Evolutionary conservation across 2,329 filamentous ascomycete species (phyloP).

Genomic region (Ceratocystis lukuohia): DNA sequence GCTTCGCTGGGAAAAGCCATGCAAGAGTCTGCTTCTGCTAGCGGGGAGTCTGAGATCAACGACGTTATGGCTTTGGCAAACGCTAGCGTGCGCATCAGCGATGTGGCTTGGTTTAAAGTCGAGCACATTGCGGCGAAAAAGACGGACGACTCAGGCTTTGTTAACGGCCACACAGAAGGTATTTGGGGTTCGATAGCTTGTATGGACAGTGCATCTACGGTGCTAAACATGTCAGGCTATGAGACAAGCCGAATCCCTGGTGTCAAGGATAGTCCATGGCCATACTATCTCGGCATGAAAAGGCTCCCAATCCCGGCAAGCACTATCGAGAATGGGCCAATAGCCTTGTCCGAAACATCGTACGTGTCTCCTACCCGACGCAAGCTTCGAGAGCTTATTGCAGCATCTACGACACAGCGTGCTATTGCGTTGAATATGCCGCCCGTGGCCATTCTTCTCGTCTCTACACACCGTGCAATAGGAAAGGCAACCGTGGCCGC

Average conservation of each 20-base stretch:
- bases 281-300: slow-evolving; percentile 74
- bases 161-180: slow-evolving; percentile 42
- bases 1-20: slow-evolving; percentile 69
- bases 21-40: slow-evolving; percentile 51
- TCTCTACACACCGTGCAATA: slow-evolving; percentile 84
- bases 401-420: slow-evolving; percentile 74
- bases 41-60: slow-evolving; percentile 51
- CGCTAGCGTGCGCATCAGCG: slow-evolving; percentile 32
- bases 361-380: slow-evolving; percentile 50
- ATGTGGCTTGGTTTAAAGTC: slow-evolving; percentile 86
- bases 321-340: slow-evolving; percentile 26
- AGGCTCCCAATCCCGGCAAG: slow-evolving; percentile 39
- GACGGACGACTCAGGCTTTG: slow-evolving; percentile 38
- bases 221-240: slow-evolving; percentile 83
- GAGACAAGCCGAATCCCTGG: slow-evolving; percentile 70
- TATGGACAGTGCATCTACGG: slow-evolving; percentile 74
- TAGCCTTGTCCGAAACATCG: slow-evolving; percentile 33
- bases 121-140: slow-evolving; percentile 53
- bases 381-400: slow-evolving; percentile 69
- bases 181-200: slow-evolving; percentile 76
- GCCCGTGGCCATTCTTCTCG: slow-evolving; percentile 73
- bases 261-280: slow-evolving; percentile 65
- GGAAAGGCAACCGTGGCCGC: slow-evolving; percentile 73
- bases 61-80: slow-evolving; percentile 43
- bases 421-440: slow-evolving; percentile 80